A percentile compares a stretch with the other conserved stretches of the same genome.
Conservation (phyloP, 164 flowering plant species). For the Chimonanthus praecox region DNA sequence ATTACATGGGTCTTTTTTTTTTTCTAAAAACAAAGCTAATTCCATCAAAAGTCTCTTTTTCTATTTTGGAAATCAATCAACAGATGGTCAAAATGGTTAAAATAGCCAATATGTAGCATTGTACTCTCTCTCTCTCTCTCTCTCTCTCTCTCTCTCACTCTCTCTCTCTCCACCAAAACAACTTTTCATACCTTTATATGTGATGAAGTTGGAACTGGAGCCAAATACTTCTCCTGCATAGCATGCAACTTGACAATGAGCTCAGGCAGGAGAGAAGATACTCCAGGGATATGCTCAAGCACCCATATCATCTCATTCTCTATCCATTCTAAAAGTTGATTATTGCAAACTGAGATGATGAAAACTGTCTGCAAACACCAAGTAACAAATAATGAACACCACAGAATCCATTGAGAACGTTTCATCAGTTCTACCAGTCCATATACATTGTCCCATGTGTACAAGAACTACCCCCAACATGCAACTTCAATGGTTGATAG, state of each 20-base stretch:
- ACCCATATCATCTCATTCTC: slow-evolving; percentile 83
- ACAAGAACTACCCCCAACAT: neutral
- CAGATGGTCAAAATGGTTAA: no score
- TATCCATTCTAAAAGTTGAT: slow-evolving; percentile 86
- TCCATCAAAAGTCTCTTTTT: neutral
- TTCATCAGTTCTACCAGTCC: neutral
- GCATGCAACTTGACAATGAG: slow-evolving; percentile 58
- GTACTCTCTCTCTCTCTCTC: no score
- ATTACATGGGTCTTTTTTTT: neutral
- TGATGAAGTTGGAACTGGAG: slow-evolving; percentile 44
- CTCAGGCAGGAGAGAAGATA: slow-evolving; percentile 52
- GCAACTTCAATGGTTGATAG: no score
- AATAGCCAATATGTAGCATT: neutral
- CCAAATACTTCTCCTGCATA: slow-evolving; percentile 59
- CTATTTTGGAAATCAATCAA: neutral
- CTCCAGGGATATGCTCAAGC: slow-evolving; percentile 69
- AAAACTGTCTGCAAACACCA: slow-evolving; percentile 63
- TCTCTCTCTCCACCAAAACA: neutral
- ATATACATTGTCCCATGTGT: neutral
- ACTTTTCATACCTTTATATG: slow-evolving; percentile 44
- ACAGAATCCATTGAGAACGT: neutral
- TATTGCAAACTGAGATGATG: slow-evolving; percentile 87
- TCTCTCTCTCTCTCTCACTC: neutral
- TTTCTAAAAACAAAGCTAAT: neutral
- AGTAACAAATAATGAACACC: no score